Conservation (phyloP, 768 basidiomycete genomes). For the Pleurotus giganteus region DNA sequence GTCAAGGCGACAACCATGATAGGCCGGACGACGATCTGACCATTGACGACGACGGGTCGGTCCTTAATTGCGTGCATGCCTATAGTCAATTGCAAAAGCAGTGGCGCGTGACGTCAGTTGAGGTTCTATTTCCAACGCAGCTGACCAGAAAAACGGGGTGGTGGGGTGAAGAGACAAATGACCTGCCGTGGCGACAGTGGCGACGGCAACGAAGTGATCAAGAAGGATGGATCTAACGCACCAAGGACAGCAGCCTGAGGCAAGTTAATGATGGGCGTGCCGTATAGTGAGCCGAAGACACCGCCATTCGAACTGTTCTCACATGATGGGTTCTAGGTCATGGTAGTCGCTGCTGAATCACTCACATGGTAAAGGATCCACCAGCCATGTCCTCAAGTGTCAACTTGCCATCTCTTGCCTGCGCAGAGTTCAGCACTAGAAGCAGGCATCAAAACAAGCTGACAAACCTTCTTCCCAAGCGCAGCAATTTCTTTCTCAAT, state of each 20-base stretch:
- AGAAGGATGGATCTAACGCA: conserved; percentile 21
- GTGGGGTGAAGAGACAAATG: not conserved
- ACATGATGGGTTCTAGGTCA: conserved; percentile 7
- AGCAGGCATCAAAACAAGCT: conserved; percentile 3
- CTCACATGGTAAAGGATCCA: conserved; percentile 97
- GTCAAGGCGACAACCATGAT: conserved; percentile 95
- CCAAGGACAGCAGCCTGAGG: conserved; percentile 94
- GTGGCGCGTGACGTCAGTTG: not conserved
- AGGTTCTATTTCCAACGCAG: not conserved
- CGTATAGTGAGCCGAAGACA: conserved; percentile 95
- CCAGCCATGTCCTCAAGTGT: conserved; percentile 98
- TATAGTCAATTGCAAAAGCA: conserved; percentile 20
- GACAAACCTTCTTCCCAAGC: conserved; percentile 80
- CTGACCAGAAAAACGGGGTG: not conserved
- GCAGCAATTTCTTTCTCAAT: conserved; percentile 92
- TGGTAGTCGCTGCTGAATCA: conserved; percentile 11
- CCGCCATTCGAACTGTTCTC: conserved; percentile 88
- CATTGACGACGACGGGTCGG: conserved; percentile 84
- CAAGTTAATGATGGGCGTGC: conserved; percentile 98
- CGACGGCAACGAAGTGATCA: not conserved
- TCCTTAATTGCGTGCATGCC: conserved; percentile 97
- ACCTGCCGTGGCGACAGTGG: too few relatives aligned
- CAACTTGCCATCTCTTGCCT: conserved; percentile 90
- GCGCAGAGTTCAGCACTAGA: conserved; percentile 11
- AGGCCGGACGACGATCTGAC: conserved; percentile 94